phyloP scores from a whole-genome alignment of 208 protist species.

The Wallacemonas collosoma region DNA sequence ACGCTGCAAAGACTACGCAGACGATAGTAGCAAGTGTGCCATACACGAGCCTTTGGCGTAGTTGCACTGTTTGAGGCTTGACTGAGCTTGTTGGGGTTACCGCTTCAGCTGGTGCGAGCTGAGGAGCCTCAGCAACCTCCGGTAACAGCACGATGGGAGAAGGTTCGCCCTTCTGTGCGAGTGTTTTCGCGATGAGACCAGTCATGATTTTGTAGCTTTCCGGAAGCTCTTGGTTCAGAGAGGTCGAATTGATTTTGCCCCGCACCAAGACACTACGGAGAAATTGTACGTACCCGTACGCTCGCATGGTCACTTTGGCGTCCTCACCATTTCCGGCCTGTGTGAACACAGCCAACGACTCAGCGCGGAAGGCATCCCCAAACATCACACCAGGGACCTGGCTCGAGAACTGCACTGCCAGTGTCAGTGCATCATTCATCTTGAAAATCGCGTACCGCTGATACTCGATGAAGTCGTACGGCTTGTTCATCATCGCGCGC shows the following conservation, averaged over 20 bases:
- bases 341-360: conserved; percentile 48
- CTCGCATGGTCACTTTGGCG: conserved; percentile 46
- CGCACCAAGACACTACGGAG: conserved; percentile 48
- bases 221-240: conserved; percentile 48
- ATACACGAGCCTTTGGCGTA: conserved; percentile 29
- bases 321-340: conserved; percentile 34
- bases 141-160: neutral
- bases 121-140: neutral
- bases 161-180: conserved; percentile 7
- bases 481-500: conserved; percentile 57
- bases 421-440: conserved; percentile 43
- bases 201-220: conserved; percentile 49
- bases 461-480: conserved; percentile 58
- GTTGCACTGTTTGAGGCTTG: conserved; percentile 28
- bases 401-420: conserved; percentile 64
- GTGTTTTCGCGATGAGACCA: conserved; percentile 35
- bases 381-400: conserved; percentile 65
- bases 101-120: neutral
- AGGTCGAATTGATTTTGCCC: conserved; percentile 43
- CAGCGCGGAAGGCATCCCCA: conserved; percentile 56
- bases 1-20: conserved; percentile 28
- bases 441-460: conserved; percentile 67
- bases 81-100: neutral
- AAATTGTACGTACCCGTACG: conserved; percentile 53
- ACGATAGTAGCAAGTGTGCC: conserved; percentile 20